Evolutionary conservation across 108 stramenopile species (phyloP).

Genomic region (Cylindrotheca fusiformis): DNA sequence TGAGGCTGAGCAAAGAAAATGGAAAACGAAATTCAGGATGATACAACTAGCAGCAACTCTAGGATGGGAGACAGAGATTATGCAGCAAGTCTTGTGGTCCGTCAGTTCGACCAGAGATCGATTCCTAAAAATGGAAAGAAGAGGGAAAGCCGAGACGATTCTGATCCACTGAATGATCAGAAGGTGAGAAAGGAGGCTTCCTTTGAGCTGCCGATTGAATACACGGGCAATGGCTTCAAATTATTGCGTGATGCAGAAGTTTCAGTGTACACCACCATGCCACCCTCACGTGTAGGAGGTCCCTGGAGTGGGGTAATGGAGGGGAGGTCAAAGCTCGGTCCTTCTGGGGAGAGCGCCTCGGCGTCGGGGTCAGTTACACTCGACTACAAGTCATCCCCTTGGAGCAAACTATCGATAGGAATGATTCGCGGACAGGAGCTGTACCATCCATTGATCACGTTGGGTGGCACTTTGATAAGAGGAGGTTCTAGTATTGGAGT

Average conservation of each 20-base stretch:
- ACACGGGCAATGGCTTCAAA: slow-evolving; percentile 14
- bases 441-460: slow-evolving; percentile 18
- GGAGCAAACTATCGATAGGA: slow-evolving; percentile 21
- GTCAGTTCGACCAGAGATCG: not conserved
- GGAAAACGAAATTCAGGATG: no score
- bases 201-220: slow-evolving; percentile 30
- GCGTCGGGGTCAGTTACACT: slow-evolving; percentile 25
- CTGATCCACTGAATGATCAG: not conserved
- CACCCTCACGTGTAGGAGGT: slow-evolving; percentile 27
- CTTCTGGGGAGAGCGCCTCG: not conserved
- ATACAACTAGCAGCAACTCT: no score
- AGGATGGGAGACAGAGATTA: not conserved
- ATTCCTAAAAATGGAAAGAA: not conserved
- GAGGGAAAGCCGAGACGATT: not conserved
- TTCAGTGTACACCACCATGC: slow-evolving; percentile 22
- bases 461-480: slow-evolving; percentile 17
- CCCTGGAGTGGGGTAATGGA: slow-evolving; percentile 21
- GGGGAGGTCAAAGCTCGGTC: slow-evolving; percentile 21
- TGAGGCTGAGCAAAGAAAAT: no score
- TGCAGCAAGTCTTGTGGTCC: not conserved
- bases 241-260: slow-evolving; percentile 18
- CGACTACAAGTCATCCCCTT: slow-evolving; percentile 20
- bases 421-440: slow-evolving; percentile 29
- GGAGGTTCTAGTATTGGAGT: slow-evolving; percentile 20
- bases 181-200: slow-evolving; percentile 12